Evolutionary conservation across 345 rosid genomes (phyloP).

Genomic region (Firmiana major): DNA sequence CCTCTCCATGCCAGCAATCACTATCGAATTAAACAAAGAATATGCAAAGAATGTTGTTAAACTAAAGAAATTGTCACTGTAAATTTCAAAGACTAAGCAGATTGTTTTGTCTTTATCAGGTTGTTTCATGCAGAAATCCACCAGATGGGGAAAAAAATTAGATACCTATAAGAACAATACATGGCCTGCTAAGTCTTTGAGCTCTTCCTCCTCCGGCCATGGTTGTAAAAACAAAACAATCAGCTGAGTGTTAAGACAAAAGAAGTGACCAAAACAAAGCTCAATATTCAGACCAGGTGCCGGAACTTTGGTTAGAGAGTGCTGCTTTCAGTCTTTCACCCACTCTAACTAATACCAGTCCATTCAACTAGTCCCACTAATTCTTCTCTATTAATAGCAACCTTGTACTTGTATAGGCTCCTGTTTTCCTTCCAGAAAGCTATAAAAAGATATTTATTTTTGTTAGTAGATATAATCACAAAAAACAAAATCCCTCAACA

Average conservation of each 20-base stretch:
- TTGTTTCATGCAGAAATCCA: background rate
- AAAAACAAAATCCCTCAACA: background rate
- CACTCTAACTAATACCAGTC: background rate
- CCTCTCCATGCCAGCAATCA: conserved; percentile 86
- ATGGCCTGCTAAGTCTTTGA: conserved; percentile 53
- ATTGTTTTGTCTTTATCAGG: background rate
- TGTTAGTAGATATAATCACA: background rate
- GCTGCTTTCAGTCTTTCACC: no score
- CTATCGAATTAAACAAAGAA: conserved; percentile 16
- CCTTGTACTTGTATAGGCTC: background rate
- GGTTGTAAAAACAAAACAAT: background rate
- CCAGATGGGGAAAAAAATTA: background rate
- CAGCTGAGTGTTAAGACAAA: background rate
- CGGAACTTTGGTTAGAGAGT: no score
- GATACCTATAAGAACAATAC: conserved; percentile 75
- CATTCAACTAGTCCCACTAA: background rate
- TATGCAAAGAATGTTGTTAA: background rate
- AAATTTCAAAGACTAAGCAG: no score
- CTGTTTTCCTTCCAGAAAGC: background rate
- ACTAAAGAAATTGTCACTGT: background rate
- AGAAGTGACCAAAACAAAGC: background rate
- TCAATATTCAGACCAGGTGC: background rate
- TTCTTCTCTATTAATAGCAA: background rate
- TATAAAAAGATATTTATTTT: background rate
- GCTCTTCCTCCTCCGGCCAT: conserved; percentile 38